These are phyloP conservation scores for Uromyces viciae-fabae DNA, from an alignment of 1,284 basidiomycete genomes.

Conservation along the genomic window DNA sequence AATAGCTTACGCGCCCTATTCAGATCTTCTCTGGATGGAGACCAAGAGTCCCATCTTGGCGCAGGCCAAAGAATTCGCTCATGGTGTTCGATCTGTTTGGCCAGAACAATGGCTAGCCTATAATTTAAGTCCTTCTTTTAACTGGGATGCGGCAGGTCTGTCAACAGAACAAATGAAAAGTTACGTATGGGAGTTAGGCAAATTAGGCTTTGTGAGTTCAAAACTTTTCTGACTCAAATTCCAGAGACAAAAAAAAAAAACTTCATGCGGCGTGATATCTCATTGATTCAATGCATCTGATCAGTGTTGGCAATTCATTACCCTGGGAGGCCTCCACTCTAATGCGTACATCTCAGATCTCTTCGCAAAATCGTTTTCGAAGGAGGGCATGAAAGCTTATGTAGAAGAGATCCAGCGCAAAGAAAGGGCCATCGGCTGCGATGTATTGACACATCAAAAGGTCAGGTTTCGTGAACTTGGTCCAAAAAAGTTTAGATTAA, in stretches of 20 bases:
- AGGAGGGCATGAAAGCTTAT: conserved; percentile 82
- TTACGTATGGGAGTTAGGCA: conserved; percentile 86
- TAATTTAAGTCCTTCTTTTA: conserved; percentile 88
- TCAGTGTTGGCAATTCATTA: conserved; percentile 78
- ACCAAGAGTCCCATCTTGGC: conserved; percentile 78
- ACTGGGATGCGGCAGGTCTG: conserved; percentile 81
- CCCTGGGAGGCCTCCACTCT: conserved; percentile 80
- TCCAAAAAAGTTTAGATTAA: not conserved
- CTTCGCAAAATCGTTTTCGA: conserved; percentile 55
- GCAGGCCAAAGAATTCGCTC: conserved; percentile 74
- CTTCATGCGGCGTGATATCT: no score
- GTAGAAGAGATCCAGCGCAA: conserved; percentile 77
- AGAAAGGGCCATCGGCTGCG: conserved; percentile 74
- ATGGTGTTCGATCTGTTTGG: conserved; percentile 67
- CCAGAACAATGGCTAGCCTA: conserved; percentile 78
- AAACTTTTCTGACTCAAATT: no score
- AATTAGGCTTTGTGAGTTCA: conserved; percentile 66
- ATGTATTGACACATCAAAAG: conserved; percentile 54
- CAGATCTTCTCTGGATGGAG: conserved; percentile 83
- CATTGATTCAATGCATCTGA: no score
- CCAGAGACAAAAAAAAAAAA: no score
- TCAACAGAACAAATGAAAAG: conserved; percentile 67
- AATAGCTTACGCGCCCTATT: conserved; percentile 72
- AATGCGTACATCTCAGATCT: conserved; percentile 73
- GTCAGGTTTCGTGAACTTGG: not conserved